phyloP scores from a whole-genome alignment of 306 rosid species.

The Calophaca sinica region DNA sequence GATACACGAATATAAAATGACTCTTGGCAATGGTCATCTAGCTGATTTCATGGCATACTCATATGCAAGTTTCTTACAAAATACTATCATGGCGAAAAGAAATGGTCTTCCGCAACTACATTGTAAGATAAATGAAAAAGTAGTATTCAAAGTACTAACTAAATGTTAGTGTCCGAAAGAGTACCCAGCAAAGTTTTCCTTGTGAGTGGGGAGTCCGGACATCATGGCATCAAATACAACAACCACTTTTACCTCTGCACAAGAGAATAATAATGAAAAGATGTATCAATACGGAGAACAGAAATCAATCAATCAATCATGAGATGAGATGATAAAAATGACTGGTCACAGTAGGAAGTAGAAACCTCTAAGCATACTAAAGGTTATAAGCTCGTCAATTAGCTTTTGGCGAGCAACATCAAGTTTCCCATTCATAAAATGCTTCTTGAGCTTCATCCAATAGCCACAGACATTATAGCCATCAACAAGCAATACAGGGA shows the following conservation, averaged over 20 bases:
- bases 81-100: background rate
- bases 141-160: constrained; percentile 15
- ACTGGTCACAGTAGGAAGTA: background rate
- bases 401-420: constrained; percentile 87
- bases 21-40: background rate
- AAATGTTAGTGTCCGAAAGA: constrained; percentile 40
- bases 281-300: background rate
- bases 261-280: constrained; percentile 42
- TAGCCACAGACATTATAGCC: constrained; percentile 96
- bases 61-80: constrained; percentile 12
- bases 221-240: constrained; percentile 92
- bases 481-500: constrained; percentile 90
- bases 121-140: constrained; percentile 24
- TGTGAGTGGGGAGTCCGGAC: constrained; percentile 91
- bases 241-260: constrained; percentile 86
- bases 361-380: constrained; percentile 83
- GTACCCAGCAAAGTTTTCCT: constrained; percentile 80
- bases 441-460: constrained; percentile 90
- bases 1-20: background rate
- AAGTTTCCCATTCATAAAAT: constrained; percentile 76
- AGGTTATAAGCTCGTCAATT: constrained; percentile 77
- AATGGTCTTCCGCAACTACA: constrained; percentile 22
- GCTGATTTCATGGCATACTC: background rate
- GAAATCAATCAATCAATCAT: background rate
- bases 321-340: constrained; percentile 3